Percentiles rank a stretch among this genome's conserved stretches.
These are phyloP conservation scores for Kazachstania kunashirensis DNA, from an alignment of 805 yeast genomes.

Conservation along the genomic window DNA sequence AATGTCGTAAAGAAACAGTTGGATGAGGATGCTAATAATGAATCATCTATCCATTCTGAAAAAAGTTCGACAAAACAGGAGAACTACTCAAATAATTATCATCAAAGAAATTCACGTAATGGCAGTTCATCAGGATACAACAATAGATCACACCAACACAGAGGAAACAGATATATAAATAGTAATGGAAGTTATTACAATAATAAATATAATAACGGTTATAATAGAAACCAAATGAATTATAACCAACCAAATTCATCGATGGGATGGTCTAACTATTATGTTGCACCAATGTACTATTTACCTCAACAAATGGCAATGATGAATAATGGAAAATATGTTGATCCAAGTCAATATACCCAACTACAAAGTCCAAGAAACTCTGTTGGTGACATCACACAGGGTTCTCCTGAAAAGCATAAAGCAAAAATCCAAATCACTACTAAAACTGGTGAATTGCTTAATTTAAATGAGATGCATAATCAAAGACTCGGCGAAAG, in stretches of 20 bases:
- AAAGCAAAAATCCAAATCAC: constrained; percentile 26
- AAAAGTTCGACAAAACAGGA: too few species aligned
- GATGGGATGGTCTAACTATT: constrained; percentile 22
- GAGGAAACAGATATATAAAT: constrained; percentile 1
- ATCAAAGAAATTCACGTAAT: background rate
- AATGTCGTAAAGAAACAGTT: too few species aligned
- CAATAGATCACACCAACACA: background rate
- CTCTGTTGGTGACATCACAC: too few species aligned
- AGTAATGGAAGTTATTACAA: constrained; percentile 1
- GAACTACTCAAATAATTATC: too few species aligned
- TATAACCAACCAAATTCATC: constrained; percentile 1
- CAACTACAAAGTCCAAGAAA: too few species aligned
- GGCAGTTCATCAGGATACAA: background rate
- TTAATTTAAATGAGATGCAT: constrained; percentile 23
- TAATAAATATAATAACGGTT: constrained; percentile 3
- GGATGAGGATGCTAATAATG: too few species aligned
- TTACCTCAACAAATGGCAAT: constrained; percentile 18
- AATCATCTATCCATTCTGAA: too few species aligned
- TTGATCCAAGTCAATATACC: constrained; percentile 1
- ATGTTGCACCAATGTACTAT: constrained; percentile 21
- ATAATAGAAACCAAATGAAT: constrained; percentile 2
- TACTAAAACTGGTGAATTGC: constrained; percentile 27
- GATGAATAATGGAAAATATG: constrained; percentile 2
- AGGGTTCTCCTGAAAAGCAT: constrained; percentile 12
- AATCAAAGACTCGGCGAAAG: background rate